phyloP scores from a whole-genome alignment of 2,329 filamentous ascomycete genomes.

The Ophiocordyceps camponoti-leonardi region DNA sequence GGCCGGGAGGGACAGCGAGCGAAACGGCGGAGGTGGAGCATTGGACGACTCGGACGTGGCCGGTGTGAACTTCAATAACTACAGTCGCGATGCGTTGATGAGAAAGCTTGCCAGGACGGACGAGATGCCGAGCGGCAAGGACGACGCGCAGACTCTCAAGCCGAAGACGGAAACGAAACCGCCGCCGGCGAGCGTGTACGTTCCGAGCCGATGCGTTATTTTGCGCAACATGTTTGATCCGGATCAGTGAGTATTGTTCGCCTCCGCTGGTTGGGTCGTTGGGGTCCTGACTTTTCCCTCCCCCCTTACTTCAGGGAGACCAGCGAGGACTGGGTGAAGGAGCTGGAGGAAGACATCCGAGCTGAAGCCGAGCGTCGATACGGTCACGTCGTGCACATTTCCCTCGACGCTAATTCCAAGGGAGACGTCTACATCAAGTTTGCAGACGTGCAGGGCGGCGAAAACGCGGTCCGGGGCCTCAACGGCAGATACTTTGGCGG shows the following conservation, averaged over 20 bases:
- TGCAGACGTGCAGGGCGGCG: conserved; percentile 82
- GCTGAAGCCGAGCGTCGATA: conserved; percentile 89
- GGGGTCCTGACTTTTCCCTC: conserved; percentile 17
- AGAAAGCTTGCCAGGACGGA: conserved; percentile 93
- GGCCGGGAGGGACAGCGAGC: conserved; percentile 78
- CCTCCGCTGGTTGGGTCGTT: background rate
- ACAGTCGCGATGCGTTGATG: conserved; percentile 97
- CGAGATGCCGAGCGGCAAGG: conserved; percentile 49
- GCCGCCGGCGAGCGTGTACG: conserved; percentile 71
- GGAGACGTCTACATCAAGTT: conserved; percentile 99
- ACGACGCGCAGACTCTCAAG: conserved; percentile 56
- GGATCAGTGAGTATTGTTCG: conserved; percentile 51
- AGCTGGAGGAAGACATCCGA: conserved; percentile 85
- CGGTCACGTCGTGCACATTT: conserved; percentile 93
- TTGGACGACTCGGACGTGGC: conserved; percentile 95
- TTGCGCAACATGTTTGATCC: conserved; percentile 93
- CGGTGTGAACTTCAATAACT: conserved; percentile 98
- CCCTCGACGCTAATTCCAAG: conserved; percentile 79
- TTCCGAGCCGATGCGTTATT: conserved; percentile 84
- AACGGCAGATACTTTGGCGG: conserved; percentile 95
- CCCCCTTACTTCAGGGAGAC: conserved; percentile 56
- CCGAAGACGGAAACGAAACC: conserved; percentile 66
- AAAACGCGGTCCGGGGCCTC: conserved; percentile 94
- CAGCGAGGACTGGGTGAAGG: conserved; percentile 77
- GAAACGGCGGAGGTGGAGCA: conserved; percentile 80